phyloP scores from a whole-genome alignment of 495 filamentous ascomycete species.

The Pyrenula aspistea region DNA sequence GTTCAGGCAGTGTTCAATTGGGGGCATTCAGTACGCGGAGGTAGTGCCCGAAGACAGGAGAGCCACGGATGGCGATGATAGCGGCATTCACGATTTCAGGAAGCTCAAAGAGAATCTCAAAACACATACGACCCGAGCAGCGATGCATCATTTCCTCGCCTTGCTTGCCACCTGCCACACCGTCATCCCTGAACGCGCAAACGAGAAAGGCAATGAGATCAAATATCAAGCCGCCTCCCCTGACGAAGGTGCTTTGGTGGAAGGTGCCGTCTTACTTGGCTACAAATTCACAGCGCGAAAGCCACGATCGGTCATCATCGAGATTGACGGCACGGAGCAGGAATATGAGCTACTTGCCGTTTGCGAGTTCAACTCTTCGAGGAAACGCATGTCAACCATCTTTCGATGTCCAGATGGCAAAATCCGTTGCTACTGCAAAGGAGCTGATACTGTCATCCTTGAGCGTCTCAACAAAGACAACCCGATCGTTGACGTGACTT shows the following conservation, averaged over 20 bases:
- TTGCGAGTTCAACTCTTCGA: conserved; percentile 96
- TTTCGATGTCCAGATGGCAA: conserved; percentile 95
- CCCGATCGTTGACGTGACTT: conserved; percentile 72
- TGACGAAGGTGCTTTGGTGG: conserved; percentile 91
- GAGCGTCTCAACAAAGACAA: conserved; percentile 73
- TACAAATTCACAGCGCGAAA: conserved; percentile 86
- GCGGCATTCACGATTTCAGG: conserved; percentile 83
- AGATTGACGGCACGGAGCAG: conserved; percentile 53
- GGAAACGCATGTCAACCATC: conserved; percentile 96
- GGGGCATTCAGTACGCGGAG: conserved; percentile 86
- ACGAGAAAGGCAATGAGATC: conserved; percentile 64
- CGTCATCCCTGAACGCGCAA: conserved; percentile 82
- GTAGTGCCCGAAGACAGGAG: conserved; percentile 87
- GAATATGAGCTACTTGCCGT: conserved; percentile 92
- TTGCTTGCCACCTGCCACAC: conserved; percentile 91
- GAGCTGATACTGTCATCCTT: conserved; percentile 93
- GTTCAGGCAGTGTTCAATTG: conserved; percentile 89
- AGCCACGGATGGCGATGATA: conserved; percentile 63
- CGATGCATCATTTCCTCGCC: conserved; percentile 82
- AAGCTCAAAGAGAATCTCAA: conserved; percentile 61
- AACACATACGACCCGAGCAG: conserved; percentile 49
- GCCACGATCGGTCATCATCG: conserved; percentile 73
- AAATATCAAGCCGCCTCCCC: conserved; percentile 98
- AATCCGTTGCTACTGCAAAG: conserved; percentile 87
- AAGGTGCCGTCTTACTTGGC: conserved; percentile 75